These are phyloP conservation scores for Rheum nobile DNA, from an alignment of 148 eudicot genomes.

Conservation along the genomic window DNA sequence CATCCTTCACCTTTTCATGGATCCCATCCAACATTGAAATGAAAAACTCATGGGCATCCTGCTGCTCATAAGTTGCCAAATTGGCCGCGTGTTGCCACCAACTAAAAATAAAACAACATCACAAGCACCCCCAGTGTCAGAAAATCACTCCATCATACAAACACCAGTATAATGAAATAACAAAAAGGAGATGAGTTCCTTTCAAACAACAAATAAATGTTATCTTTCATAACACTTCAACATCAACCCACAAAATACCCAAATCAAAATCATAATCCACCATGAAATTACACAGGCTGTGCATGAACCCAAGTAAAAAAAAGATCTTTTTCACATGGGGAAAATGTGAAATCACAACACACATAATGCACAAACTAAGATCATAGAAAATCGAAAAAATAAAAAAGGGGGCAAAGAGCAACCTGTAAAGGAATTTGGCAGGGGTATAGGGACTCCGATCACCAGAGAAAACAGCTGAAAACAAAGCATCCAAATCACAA, in stretches of 20 bases:
- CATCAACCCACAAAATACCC: not conserved
- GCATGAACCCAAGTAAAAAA: not conserved
- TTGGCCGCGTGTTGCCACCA: constrained; percentile 93
- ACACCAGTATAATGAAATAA: not conserved
- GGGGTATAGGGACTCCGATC: constrained; percentile 58
- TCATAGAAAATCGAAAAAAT: not conserved
- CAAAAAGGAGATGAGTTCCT: not conserved
- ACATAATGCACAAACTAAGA: not conserved
- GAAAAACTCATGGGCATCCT: constrained; percentile 85
- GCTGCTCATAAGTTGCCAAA: constrained; percentile 74
- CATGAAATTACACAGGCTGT: not conserved
- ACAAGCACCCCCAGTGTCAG: not conserved
- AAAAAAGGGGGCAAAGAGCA: too few relatives aligned
- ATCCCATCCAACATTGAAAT: constrained; percentile 76
- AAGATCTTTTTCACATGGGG: not conserved
- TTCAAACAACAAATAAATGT: not conserved
- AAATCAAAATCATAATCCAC: not conserved
- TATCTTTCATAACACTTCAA: not conserved
- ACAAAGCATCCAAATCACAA: constrained; percentile 65
- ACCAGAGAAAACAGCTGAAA: constrained; percentile 56
- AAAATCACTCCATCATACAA: not conserved
- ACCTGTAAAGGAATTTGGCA: constrained; percentile 71
- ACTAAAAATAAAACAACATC: constrained; percentile 23
- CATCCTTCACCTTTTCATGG: constrained; percentile 64
- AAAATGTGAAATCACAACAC: constrained; percentile 3